Percentiles rank a stretch among this genome's conserved stretches.
phyloP scores from a whole-genome alignment of 1,284 basidiomycete genomes.

The Tilletia horrida region DNA sequence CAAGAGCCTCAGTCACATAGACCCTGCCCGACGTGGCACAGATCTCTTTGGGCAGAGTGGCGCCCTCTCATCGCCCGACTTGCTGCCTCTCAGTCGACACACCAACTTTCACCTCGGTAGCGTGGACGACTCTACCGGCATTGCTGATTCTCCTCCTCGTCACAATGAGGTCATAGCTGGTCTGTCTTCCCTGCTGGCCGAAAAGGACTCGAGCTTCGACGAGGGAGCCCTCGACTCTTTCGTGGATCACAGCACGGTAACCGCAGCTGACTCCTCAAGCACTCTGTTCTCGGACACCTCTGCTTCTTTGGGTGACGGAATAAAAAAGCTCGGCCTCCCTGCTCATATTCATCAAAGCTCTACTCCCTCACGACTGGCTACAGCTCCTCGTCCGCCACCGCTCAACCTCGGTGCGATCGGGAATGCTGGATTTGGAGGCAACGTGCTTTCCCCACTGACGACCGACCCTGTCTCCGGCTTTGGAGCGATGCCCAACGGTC shows the following conservation, averaged over 20 bases:
- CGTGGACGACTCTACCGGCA: too few relatives aligned
- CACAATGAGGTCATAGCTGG: not conserved
- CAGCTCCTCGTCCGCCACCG: not conserved
- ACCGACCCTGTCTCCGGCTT: too few relatives aligned
- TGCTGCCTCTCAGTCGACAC: constrained; percentile 1
- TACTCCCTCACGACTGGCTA: constrained; percentile 1
- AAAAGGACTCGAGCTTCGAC: not conserved
- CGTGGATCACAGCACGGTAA: too few relatives aligned
- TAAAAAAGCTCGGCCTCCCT: not conserved
- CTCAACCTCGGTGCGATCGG: not conserved
- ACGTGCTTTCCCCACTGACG: not conserved
- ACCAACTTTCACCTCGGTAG: constrained; percentile 1
- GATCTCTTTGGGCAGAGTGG: not conserved
- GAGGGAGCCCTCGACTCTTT: too few relatives aligned
- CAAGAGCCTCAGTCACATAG: constrained; percentile 14
- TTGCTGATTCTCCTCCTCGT: not conserved
- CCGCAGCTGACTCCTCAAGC: not conserved
- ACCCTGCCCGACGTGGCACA: not conserved
- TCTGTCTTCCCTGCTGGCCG: not conserved
- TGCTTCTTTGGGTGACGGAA: not conserved
- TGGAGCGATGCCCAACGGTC: too few relatives aligned
- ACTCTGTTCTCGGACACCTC: constrained; percentile 1
- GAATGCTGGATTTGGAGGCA: not conserved
- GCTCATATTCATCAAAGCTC: not conserved
- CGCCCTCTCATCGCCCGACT: not conserved